Evolutionary conservation across 805 yeast species (phyloP).

Genomic region (Suhomyces xylopsoci): DNA sequence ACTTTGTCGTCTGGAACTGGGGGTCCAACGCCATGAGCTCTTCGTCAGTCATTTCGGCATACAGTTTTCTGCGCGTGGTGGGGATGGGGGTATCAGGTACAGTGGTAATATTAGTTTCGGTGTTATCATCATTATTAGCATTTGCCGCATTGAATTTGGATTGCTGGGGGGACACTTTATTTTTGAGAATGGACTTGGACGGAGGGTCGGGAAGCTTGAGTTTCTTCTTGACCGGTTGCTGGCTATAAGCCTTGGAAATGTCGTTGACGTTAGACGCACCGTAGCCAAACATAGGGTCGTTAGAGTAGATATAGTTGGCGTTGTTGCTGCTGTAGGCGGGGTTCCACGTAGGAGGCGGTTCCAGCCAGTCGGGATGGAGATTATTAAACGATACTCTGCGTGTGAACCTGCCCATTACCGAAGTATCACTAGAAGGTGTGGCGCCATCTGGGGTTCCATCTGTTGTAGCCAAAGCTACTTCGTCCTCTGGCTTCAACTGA

Average conservation of each 20-base stretch:
- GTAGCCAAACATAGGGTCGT: slow-evolving; percentile 20
- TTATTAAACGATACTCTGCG: slow-evolving; percentile 47
- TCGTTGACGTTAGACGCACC: slow-evolving; percentile 17
- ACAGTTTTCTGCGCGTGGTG: slow-evolving; percentile 39
- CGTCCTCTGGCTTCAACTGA: background rate
- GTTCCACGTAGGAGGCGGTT: slow-evolving; percentile 1
- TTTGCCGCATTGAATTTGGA: slow-evolving; percentile 12
- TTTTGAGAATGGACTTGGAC: slow-evolving; percentile 38
- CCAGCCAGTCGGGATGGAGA: slow-evolving; percentile 24
- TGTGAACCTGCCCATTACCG: slow-evolving; percentile 13
- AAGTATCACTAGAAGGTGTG: background rate
- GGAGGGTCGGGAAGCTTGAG: slow-evolving; percentile 31
- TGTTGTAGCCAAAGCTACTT: background rate
- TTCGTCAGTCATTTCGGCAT: slow-evolving; percentile 51
- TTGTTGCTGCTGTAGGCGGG: background rate
- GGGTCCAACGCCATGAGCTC: slow-evolving; percentile 54
- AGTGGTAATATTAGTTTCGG: slow-evolving; percentile 3
- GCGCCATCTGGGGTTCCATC: background rate
- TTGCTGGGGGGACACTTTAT: slow-evolving; percentile 30
- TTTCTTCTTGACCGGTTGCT: slow-evolving; percentile 12
- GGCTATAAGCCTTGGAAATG: slow-evolving; percentile 14
- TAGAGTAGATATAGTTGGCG: slow-evolving; percentile 5
- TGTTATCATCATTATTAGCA: slow-evolving; percentile 16
- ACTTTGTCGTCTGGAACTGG: slow-evolving; percentile 40
- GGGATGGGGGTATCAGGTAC: slow-evolving; percentile 4